Percentiles rank a stretch among this genome's conserved stretches.
Evolutionary conservation across 495 filamentous ascomycete species (phyloP).

Genomic region (Podospora bellae-mahoneyi): DNA sequence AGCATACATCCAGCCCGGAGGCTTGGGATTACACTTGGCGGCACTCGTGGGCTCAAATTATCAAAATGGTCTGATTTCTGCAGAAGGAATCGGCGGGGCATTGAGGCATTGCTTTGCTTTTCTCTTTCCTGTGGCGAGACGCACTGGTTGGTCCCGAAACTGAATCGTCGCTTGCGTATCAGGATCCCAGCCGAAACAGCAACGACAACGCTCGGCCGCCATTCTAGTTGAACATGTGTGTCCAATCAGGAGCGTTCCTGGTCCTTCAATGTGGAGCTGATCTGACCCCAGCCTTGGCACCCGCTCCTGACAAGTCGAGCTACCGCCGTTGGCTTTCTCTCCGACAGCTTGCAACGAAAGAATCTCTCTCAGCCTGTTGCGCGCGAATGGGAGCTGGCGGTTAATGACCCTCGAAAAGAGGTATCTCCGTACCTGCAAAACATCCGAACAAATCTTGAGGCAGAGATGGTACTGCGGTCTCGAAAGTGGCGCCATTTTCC

Average conservation of each 20-base stretch:
- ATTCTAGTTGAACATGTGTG: neutral
- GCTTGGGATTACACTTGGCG: neutral
- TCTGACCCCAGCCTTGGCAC: slow-evolving; percentile 3
- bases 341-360: neutral
- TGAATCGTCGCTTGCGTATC: slow-evolving; percentile 26
- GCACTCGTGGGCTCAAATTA: neutral
- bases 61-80: slow-evolving; percentile 2
- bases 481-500: slow-evolving; percentile 41
- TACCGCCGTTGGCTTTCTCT: neutral
- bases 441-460: slow-evolving; percentile 5
- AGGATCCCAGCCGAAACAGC: slow-evolving; percentile 34
- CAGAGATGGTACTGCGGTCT: slow-evolving; percentile 4
- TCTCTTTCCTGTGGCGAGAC: neutral
- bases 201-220: slow-evolving; percentile 25
- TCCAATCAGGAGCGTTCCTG: slow-evolving; percentile 20
- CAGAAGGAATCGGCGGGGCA: neutral
- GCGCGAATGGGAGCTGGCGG: neutral
- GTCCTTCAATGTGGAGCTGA: neutral
- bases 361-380: neutral
- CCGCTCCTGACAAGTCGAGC: slow-evolving; percentile 8
- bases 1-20: neutral
- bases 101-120: slow-evolving; percentile 2
- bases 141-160: slow-evolving; percentile 5
- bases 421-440: slow-evolving; percentile 3
- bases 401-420: neutral